phyloP scores from a whole-genome alignment of 352 stramenopile genomes.

The Pythium brassicae region DNA sequence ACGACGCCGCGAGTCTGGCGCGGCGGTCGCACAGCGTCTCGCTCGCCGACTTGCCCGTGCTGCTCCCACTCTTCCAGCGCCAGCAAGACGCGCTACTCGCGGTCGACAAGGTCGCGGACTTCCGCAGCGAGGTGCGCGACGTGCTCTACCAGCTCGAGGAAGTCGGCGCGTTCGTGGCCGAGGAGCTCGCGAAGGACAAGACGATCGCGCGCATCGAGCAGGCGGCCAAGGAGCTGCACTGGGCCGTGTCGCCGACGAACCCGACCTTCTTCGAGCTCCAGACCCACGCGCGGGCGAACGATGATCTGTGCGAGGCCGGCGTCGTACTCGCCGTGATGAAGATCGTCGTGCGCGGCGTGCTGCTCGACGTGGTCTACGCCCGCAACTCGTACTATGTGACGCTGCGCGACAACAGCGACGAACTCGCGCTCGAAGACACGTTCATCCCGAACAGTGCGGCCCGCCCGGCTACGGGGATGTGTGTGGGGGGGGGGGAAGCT shows the following conservation, averaged over 20 bases:
- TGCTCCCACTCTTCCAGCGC: constrained; percentile 50
- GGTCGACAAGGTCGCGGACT: constrained; percentile 35
- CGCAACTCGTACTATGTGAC: constrained; percentile 58
- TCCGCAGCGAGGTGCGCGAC: constrained; percentile 43
- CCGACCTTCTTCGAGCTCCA: constrained; percentile 68
- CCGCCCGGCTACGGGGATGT: not conserved
- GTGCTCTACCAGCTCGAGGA: constrained; percentile 67
- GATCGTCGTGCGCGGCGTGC: constrained; percentile 52
- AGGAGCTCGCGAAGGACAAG: constrained; percentile 62
- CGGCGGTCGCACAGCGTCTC: constrained; percentile 9
- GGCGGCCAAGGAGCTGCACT: constrained; percentile 39
- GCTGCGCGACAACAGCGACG: constrained; percentile 43
- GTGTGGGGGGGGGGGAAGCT: not conserved
- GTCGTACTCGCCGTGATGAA: constrained; percentile 66
- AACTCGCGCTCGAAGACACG: constrained; percentile 56
- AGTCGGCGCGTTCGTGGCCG: constrained; percentile 61
- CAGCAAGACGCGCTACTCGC: constrained; percentile 42
- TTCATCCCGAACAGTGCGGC: constrained; percentile 58
- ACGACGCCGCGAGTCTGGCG: not conserved
- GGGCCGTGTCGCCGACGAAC: constrained; percentile 37
- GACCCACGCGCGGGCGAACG: constrained; percentile 41
- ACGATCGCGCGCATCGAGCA: constrained; percentile 41
- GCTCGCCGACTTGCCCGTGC: constrained; percentile 33
- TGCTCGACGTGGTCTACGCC: constrained; percentile 61
- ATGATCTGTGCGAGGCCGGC: constrained; percentile 23